Evolutionary conservation across 257 asterid genomes (phyloP).

Genomic region (Nemophila menziesii): DNA sequence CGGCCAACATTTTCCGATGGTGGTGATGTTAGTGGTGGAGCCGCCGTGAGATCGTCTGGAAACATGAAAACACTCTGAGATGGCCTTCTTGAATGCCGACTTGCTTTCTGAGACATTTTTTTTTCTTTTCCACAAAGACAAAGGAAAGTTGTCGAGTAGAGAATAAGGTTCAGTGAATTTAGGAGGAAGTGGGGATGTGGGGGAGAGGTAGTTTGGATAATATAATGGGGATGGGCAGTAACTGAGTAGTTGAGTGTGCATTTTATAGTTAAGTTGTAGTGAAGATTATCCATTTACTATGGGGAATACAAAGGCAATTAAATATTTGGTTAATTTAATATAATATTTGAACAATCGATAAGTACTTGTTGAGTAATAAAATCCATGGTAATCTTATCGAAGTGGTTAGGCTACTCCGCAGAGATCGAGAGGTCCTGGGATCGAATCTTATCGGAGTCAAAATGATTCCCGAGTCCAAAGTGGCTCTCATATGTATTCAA

Average conservation of each 20-base stretch:
- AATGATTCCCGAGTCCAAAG: no score
- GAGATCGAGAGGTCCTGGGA: no score
- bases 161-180: conserved; percentile 10
- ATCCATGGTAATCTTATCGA: no score
- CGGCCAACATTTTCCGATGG: conserved; percentile 24
- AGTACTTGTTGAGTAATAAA: no score
- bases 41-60: conserved; percentile 50
- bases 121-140: neutral
- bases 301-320: conserved; percentile 29
- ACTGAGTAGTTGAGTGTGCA: conserved; percentile 15
- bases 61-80: conserved; percentile 53
- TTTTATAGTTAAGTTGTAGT: conserved; percentile 20
- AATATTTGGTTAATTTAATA: neutral
- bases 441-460: no score
- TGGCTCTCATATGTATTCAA: no score
- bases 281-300: conserved; percentile 32
- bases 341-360: no score
- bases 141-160: neutral
- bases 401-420: no score
- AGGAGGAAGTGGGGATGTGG: conserved; percentile 6
- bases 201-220: conserved; percentile 7
- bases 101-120: conserved; percentile 46
- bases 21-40: conserved; percentile 41
- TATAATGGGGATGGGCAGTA: conserved; percentile 6
- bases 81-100: conserved; percentile 70